Conservation (phyloP, 164 flowering plant genomes). For the Houttuynia cordata region DNA sequence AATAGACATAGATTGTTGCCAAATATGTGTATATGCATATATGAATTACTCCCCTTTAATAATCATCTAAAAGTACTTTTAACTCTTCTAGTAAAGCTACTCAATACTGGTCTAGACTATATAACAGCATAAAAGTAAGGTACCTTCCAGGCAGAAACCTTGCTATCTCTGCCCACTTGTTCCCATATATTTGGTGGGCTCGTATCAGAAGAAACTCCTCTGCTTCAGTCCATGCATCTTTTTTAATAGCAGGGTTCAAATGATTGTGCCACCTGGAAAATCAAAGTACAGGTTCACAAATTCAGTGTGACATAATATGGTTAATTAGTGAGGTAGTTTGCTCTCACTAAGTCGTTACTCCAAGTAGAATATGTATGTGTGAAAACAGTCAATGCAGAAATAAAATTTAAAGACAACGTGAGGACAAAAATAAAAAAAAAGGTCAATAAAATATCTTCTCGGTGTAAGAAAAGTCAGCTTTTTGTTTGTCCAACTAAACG, state of each 20-base stretch:
- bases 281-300: too few relatives aligned
- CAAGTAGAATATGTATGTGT: too few relatives aligned
- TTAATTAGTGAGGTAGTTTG: too few relatives aligned
- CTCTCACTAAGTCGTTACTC: too few relatives aligned
- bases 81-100: background rate
- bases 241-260: constrained; percentile 49
- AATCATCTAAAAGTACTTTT: background rate
- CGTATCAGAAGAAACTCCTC: constrained; percentile 31
- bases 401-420: too few relatives aligned
- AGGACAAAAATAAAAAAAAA: too few relatives aligned
- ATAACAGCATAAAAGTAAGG: background rate
- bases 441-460: too few relatives aligned
- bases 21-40: too few relatives aligned
- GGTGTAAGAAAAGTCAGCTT: too few relatives aligned
- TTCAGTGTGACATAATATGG: background rate
- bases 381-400: too few relatives aligned
- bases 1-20: background rate
- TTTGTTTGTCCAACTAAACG: too few relatives aligned
- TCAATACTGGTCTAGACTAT: background rate
- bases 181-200: constrained; percentile 35
- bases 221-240: constrained; percentile 46
- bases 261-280: constrained; percentile 58
- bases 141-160: constrained; percentile 59
- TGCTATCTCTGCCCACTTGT: constrained; percentile 65
- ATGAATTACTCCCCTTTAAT: too few relatives aligned